Percentiles rank a stretch among this genome's conserved stretches.
Conservation (phyloP, 2,329 filamentous ascomycete species). For the Colletotrichum cereale region DNA sequence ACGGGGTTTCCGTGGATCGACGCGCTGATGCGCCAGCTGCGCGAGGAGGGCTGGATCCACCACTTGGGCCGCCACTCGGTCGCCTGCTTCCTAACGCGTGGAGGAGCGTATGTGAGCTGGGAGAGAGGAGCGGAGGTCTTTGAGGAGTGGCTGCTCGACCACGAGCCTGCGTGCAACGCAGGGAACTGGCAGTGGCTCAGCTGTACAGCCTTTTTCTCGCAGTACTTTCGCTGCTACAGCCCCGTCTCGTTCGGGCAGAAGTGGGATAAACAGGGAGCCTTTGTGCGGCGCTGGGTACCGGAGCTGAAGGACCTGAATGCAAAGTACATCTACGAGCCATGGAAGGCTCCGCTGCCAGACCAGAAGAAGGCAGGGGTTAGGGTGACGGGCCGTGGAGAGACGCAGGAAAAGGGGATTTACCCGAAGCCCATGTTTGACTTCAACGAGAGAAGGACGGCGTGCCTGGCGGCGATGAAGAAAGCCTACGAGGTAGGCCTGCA, state of each 20-base stretch:
- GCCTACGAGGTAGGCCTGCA: constrained; percentile 75
- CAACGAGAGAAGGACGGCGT: constrained; percentile 68
- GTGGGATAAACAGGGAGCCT: constrained; percentile 77
- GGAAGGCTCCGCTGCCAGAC: constrained; percentile 77
- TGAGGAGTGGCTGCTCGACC: constrained; percentile 80
- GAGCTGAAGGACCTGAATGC: constrained; percentile 72
- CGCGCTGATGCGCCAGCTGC: constrained; percentile 81
- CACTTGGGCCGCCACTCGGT: constrained; percentile 83
- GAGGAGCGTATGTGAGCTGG: constrained; percentile 84
- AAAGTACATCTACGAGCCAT: constrained; percentile 85
- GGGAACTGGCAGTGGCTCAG: constrained; percentile 85
- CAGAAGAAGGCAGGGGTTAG: constrained; percentile 77
- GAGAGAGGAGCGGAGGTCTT: constrained; percentile 84
- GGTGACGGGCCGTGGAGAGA: constrained; percentile 66
- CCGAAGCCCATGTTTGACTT: constrained; percentile 87
- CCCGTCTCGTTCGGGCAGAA: constrained; percentile 81
- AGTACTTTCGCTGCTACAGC: constrained; percentile 78
- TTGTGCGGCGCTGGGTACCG: constrained; percentile 75
- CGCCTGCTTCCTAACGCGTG: constrained; percentile 83
- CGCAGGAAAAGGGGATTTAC: constrained; percentile 65
- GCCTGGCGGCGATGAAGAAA: constrained; percentile 76
- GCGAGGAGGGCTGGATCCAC: constrained; percentile 82
- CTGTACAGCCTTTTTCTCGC: constrained; percentile 80
- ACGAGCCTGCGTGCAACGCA: constrained; percentile 79
- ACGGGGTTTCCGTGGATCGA: constrained; percentile 88